Conservation (phyloP, 2,329 filamentous ascomycete species). For the Plectosphaerella sp. region DNA sequence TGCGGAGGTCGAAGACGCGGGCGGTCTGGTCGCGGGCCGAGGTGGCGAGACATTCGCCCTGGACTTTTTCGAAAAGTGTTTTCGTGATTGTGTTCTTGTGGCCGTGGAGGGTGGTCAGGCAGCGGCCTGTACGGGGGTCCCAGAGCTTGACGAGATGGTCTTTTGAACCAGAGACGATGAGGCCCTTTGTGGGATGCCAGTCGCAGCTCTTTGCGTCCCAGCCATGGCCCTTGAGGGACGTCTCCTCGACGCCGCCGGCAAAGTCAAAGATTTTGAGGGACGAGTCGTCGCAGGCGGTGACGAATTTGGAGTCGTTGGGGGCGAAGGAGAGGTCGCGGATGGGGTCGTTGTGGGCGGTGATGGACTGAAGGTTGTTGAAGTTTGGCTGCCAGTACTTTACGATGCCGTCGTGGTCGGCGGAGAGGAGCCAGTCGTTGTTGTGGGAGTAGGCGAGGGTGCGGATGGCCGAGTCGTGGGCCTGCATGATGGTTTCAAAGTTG, state of each 20-base stretch:
- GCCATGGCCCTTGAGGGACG: conserved; percentile 83
- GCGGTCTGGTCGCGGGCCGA: conserved; percentile 91
- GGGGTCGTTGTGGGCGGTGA: conserved; percentile 84
- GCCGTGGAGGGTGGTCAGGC: conserved; percentile 88
- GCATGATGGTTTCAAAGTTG: conserved; percentile 99
- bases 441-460: conserved; percentile 84
- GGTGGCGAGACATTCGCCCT: conserved; percentile 81
- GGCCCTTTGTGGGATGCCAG: conserved; percentile 93
- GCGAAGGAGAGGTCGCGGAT: conserved; percentile 91
- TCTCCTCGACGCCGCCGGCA: conserved; percentile 77
- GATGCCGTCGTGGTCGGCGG: conserved; percentile 88
- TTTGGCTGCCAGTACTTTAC: conserved; percentile 99
- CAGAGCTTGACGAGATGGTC: conserved; percentile 96
- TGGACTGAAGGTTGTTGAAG: conserved; percentile 96
- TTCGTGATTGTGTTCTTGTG: conserved; percentile 98
- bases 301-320: conserved; percentile 91
- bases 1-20: conserved; percentile 88
- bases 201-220: conserved; percentile 98
- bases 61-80: conserved; percentile 81
- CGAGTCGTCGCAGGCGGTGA: conserved; percentile 92
- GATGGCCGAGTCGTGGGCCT: conserved; percentile 88
- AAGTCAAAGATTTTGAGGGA: conserved; percentile 96
- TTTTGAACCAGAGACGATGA: conserved; percentile 94
- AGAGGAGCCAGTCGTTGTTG: conserved; percentile 94
- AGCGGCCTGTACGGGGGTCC: conserved; percentile 90